Percentiles rank a stretch among this genome's conserved stretches.
These are phyloP conservation scores for Tetrapisispora nanseiensis DNA, from an alignment of 805 yeast species.

Conservation along the genomic window DNA sequence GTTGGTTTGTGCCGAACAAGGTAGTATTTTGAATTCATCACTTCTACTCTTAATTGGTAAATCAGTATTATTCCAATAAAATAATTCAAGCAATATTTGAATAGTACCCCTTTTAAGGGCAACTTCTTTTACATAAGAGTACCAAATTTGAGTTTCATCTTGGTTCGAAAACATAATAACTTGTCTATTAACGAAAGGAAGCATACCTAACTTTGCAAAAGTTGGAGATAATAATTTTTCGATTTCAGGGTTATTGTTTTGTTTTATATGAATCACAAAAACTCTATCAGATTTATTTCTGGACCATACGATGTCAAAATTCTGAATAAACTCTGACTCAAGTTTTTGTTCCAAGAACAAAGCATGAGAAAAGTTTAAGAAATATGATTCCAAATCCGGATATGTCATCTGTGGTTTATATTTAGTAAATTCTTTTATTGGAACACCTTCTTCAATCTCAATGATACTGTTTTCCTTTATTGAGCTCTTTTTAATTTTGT, in stretches of 20 bases:
- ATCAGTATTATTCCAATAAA: slow-evolving; percentile 46
- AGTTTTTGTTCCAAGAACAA: slow-evolving; percentile 53
- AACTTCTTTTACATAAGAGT: slow-evolving; percentile 42
- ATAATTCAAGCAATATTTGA: slow-evolving; percentile 40
- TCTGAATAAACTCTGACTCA: slow-evolving; percentile 37
- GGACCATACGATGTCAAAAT: slow-evolving; percentile 47
- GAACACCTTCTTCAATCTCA: slow-evolving; percentile 28
- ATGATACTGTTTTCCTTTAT: too few species aligned
- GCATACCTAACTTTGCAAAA: slow-evolving; percentile 42
- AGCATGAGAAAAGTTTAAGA: slow-evolving; percentile 49
- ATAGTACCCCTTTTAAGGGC: slow-evolving; percentile 24
- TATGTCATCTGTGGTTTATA: slow-evolving; percentile 37
- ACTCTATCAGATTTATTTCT: slow-evolving; percentile 33
- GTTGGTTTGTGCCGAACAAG: slow-evolving; percentile 53
- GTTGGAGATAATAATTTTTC: slow-evolving; percentile 42
- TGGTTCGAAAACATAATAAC: slow-evolving; percentile 42
- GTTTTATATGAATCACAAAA: slow-evolving; percentile 19
- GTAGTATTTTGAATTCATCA: slow-evolving; percentile 37
- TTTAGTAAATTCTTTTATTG: slow-evolving; percentile 29
- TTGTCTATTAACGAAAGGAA: slow-evolving; percentile 52
- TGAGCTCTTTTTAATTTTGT: too few species aligned
- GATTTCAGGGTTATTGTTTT: slow-evolving; percentile 31
- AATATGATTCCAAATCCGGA: slow-evolving; percentile 42
- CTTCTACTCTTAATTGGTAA: slow-evolving; percentile 36
- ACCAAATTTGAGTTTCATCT: slow-evolving; percentile 50